A percentile compares a stretch with the other conserved stretches of the same genome.
Evolutionary conservation across 805 yeast genomes (phyloP).

Genomic region (Candida insectalens): DNA sequence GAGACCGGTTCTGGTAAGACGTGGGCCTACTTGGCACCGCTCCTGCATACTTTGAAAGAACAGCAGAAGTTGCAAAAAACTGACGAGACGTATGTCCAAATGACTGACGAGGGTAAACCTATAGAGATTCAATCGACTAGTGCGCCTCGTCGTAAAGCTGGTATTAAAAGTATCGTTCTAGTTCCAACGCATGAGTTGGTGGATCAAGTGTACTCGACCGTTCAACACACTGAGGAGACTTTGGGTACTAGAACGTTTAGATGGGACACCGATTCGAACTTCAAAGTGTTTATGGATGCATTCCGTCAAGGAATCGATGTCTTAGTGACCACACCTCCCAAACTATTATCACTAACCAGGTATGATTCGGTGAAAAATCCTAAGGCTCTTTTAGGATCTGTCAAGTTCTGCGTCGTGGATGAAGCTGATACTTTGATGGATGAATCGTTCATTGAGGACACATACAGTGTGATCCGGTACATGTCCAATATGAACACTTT

Average conservation of each 20-base stretch:
- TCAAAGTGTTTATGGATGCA: slow-evolving; percentile 37
- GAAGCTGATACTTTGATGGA: slow-evolving; percentile 94
- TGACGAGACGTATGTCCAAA: neutral
- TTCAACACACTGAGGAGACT: slow-evolving; percentile 21
- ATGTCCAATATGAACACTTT: slow-evolving; percentile 48
- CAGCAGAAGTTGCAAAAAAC: slow-evolving; percentile 29
- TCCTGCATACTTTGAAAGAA: slow-evolving; percentile 58
- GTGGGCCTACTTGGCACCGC: slow-evolving; percentile 77
- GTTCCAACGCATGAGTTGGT: slow-evolving; percentile 88
- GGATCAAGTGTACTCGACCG: slow-evolving; percentile 56
- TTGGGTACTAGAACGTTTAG: slow-evolving; percentile 39
- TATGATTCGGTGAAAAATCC: slow-evolving; percentile 23
- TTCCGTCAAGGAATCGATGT: slow-evolving; percentile 58
- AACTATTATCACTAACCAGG: slow-evolving; percentile 30
- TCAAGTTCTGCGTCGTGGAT: slow-evolving; percentile 64
- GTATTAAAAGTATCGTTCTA: slow-evolving; percentile 63
- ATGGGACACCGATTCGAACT: slow-evolving; percentile 57
- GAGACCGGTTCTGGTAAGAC: slow-evolving; percentile 98
- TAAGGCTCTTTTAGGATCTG: slow-evolving; percentile 30
- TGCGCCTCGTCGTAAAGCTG: slow-evolving; percentile 23
- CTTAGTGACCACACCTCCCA: slow-evolving; percentile 79
- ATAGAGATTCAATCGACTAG: neutral
- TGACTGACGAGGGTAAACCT: neutral
- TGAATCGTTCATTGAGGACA: slow-evolving; percentile 60
- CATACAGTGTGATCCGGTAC: slow-evolving; percentile 41